Evolutionary conservation across 208 protist genomes (phyloP).

Genomic region (Crithidia expoeki): DNA sequence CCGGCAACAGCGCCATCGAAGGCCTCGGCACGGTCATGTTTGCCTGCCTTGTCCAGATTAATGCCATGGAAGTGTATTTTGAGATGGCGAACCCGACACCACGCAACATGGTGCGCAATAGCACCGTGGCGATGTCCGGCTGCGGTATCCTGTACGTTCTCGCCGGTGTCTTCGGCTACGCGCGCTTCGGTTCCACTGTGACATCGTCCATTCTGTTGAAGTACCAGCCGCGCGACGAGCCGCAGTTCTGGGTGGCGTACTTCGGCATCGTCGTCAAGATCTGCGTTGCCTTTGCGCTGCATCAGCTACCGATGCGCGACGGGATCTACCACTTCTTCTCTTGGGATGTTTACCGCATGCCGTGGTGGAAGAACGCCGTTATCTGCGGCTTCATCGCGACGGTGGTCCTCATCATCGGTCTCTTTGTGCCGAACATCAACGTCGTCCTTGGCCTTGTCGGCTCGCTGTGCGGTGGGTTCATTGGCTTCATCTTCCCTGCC

Average conservation of each 20-base stretch:
- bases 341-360: constrained; percentile 52
- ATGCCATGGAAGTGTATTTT: constrained; percentile 55
- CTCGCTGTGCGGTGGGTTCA: constrained; percentile 73
- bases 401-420: constrained; percentile 50
- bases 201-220: constrained; percentile 57
- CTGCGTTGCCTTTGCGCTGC: constrained; percentile 68
- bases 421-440: constrained; percentile 77
- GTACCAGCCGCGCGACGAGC: constrained; percentile 60
- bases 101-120: constrained; percentile 47
- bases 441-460: constrained; percentile 80
- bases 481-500: constrained; percentile 79
- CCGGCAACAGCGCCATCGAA: constrained; percentile 42
- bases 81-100: constrained; percentile 49
- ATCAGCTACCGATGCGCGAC: constrained; percentile 65
- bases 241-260: constrained; percentile 61
- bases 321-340: constrained; percentile 58
- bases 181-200: constrained; percentile 57
- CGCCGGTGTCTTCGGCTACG: constrained; percentile 75
- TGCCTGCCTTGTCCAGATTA: constrained; percentile 69
- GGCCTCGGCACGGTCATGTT: constrained; percentile 63
- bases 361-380: constrained; percentile 57
- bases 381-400: constrained; percentile 38
- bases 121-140: constrained; percentile 35
- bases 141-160: constrained; percentile 69
- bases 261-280: constrained; percentile 74